These are phyloP conservation scores for Vaccinium myrtillus DNA, from an alignment of 148 eudicot genomes.

Conservation along the genomic window DNA sequence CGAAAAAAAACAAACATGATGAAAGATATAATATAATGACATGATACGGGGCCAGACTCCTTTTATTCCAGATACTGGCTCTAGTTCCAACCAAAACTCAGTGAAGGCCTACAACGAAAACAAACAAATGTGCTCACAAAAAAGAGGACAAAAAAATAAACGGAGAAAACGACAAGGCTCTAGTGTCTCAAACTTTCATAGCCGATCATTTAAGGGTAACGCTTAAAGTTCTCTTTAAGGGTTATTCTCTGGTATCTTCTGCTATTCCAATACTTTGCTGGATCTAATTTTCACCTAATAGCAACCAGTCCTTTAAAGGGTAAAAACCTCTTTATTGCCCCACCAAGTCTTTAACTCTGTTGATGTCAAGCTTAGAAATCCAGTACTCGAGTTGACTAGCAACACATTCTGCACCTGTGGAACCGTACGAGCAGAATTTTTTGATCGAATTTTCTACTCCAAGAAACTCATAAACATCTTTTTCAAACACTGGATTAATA, in stretches of 20 bases:
- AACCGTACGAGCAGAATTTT: conserved; percentile 87
- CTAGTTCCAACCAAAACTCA: background rate
- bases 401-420: conserved; percentile 91
- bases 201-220: background rate
- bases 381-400: conserved; percentile 68
- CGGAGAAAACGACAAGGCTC: background rate
- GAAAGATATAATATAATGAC: background rate
- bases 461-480: conserved; percentile 80
- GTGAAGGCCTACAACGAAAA: background rate
- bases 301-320: background rate
- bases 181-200: background rate
- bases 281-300: background rate
- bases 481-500: conserved; percentile 52
- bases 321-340: background rate
- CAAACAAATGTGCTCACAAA: background rate
- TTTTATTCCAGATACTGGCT: background rate
- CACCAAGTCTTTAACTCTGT: conserved; percentile 18
- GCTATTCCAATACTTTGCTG: background rate
- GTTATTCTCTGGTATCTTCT: background rate
- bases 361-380: conserved; percentile 51
- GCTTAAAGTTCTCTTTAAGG: background rate
- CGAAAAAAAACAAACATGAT: background rate
- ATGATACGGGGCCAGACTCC: background rate
- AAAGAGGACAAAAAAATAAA: background rate
- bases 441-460: conserved; percentile 84